Conservation (phyloP, 805 yeast species). For the Priceomyces castillae region DNA sequence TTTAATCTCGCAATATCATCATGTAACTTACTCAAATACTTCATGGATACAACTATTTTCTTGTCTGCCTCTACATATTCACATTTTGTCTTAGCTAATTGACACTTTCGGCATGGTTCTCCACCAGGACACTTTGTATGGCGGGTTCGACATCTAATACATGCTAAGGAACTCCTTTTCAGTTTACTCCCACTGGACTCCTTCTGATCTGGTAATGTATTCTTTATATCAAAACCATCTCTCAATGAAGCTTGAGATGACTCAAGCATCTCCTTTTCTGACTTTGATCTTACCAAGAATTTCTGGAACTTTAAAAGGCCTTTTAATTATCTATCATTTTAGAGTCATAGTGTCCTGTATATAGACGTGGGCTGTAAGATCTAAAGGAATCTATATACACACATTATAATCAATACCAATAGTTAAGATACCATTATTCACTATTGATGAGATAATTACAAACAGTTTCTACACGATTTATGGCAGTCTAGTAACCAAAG, state of each 20-base stretch:
- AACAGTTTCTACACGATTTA: too few relatives aligned
- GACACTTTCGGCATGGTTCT: slow-evolving; percentile 66
- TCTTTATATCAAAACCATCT: neutral
- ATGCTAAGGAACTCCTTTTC: slow-evolving; percentile 43
- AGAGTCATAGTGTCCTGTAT: too few relatives aligned
- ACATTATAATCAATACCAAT: too few relatives aligned
- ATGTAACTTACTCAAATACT: slow-evolving; percentile 63
- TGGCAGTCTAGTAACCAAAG: too few relatives aligned
- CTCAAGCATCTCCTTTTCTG: neutral
- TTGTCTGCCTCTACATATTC: slow-evolving; percentile 71
- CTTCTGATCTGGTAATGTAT: neutral
- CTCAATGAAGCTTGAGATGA: neutral
- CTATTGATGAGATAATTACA: too few relatives aligned
- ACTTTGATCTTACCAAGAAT: too few relatives aligned
- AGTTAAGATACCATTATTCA: too few relatives aligned
- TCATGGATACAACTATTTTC: slow-evolving; percentile 71
- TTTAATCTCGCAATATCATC: slow-evolving; percentile 64
- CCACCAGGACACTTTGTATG: slow-evolving; percentile 81
- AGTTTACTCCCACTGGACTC: slow-evolving; percentile 11
- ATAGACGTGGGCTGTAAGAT: too few relatives aligned
- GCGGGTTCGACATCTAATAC: slow-evolving; percentile 66
- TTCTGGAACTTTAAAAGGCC: too few relatives aligned
- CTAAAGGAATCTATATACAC: too few relatives aligned
- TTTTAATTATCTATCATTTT: too few relatives aligned
- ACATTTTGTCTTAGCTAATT: slow-evolving; percentile 53